Evolutionary conservation across 208 protist genomes (phyloP).

Genomic region (Balamuthia mandrillaris): DNA sequence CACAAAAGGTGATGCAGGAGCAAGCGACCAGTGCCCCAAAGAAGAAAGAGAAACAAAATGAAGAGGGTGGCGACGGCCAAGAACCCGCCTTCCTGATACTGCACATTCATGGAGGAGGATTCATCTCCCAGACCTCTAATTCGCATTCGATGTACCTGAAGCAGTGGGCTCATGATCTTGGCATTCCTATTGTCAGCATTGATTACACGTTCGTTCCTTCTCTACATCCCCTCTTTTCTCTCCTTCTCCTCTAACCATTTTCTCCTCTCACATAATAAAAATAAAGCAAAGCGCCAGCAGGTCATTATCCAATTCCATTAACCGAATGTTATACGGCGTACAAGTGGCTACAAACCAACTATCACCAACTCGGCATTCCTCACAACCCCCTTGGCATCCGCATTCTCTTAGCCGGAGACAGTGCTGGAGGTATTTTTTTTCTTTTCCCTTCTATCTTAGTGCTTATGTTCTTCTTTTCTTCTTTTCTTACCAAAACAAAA

Average conservation of each 20-base stretch:
- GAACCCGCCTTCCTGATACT: no score
- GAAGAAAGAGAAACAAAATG: no score
- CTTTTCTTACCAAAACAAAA: background rate
- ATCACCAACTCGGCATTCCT: background rate
- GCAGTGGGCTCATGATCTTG: background rate
- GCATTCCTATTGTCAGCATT: background rate
- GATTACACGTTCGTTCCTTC: background rate
- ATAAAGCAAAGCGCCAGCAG: background rate
- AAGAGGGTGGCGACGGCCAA: no score
- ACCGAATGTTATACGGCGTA: background rate
- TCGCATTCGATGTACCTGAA: background rate
- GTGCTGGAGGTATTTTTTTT: no score
- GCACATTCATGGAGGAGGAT: background rate
- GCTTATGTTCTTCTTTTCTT: no score
- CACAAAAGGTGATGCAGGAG: no score
- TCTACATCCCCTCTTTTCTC: background rate
- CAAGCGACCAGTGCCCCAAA: no score
- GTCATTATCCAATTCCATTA: background rate
- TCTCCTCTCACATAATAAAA: no score
- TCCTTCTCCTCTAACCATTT: no score
- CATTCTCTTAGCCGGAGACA: no score
- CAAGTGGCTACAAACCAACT: background rate
- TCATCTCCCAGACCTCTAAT: background rate
- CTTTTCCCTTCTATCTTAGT: no score
- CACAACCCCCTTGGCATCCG: no score